phyloP scores from a whole-genome alignment of 257 asterid species.

The Gentiana macrophylla region DNA sequence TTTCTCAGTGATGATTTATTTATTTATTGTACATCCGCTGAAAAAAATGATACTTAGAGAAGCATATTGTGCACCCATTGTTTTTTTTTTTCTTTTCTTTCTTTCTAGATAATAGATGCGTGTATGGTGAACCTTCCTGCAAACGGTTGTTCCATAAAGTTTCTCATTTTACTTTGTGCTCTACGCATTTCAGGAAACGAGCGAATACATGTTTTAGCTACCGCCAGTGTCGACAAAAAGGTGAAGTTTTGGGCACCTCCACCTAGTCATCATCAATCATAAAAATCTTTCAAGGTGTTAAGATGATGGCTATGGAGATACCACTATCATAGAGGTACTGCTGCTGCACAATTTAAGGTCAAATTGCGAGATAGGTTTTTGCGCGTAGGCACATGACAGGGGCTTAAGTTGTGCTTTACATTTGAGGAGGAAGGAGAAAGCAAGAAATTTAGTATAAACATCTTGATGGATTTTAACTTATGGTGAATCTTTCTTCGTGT shows the following conservation, averaged over 20 bases:
- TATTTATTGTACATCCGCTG: no score
- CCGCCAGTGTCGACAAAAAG: constrained; percentile 82
- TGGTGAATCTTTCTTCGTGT: no score
- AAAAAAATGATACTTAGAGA: no score
- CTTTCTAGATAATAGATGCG: no score
- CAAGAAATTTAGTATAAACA: no score
- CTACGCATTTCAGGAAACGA: constrained; percentile 42
- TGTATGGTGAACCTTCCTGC: background rate
- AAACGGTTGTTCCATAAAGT: background rate
- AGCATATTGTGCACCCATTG: no score
- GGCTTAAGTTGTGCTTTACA: no score
- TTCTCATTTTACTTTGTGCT: background rate
- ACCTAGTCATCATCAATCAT: constrained; percentile 14
- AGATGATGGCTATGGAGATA: background rate
- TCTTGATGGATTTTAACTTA: no score
- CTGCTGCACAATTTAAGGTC: background rate
- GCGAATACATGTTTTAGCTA: constrained; percentile 40
- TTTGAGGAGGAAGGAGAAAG: no score
- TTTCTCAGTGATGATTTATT: no score
- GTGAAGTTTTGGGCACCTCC: constrained; percentile 95
- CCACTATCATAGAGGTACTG: background rate
- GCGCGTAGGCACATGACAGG: no score
- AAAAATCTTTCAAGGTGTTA: background rate
- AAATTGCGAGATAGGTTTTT: background rate
- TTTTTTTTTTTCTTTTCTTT: no score